Evolutionary conservation across 2,329 filamentous ascomycete species (phyloP).

Genomic region (Fusarium ramigenum): DNA sequence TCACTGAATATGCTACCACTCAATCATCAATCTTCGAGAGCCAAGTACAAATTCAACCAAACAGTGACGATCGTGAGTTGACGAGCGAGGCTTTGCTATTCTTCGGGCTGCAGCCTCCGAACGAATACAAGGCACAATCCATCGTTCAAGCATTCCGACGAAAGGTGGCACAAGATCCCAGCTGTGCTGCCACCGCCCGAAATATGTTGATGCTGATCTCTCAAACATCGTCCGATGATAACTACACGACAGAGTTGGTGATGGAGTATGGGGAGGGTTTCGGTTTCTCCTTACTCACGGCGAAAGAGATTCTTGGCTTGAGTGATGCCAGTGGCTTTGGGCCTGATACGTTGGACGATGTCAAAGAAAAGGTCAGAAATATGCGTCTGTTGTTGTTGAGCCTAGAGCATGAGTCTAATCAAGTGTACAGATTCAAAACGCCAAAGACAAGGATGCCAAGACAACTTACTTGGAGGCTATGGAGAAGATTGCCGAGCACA

Average conservation of each 20-base stretch:
- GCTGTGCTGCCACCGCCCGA: conserved; percentile 44
- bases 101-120: conserved; percentile 49
- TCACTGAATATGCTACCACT: conserved; percentile 50
- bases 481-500: conserved; percentile 48
- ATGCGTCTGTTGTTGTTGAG: background rate
- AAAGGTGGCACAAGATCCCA: conserved; percentile 47
- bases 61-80: conserved; percentile 45
- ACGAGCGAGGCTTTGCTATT: conserved; percentile 48
- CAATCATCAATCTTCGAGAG: conserved; percentile 54
- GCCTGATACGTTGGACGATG: conserved; percentile 36
- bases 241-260: conserved; percentile 46
- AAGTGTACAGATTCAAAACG: conserved; percentile 39
- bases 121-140: conserved; percentile 48
- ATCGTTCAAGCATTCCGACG: conserved; percentile 49
- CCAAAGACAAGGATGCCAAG: conserved; percentile 43
- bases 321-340: conserved; percentile 36
- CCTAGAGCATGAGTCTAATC: conserved; percentile 14
- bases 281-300: conserved; percentile 51
- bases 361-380: conserved; percentile 44
- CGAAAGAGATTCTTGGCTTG: conserved; percentile 46
- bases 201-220: conserved; percentile 50
- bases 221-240: conserved; percentile 47
- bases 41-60: conserved; percentile 41
- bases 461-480: conserved; percentile 48
- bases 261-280: conserved; percentile 50